Evolutionary conservation across 805 yeast genomes (phyloP).

Genomic region (Grigorovia jiainica): DNA sequence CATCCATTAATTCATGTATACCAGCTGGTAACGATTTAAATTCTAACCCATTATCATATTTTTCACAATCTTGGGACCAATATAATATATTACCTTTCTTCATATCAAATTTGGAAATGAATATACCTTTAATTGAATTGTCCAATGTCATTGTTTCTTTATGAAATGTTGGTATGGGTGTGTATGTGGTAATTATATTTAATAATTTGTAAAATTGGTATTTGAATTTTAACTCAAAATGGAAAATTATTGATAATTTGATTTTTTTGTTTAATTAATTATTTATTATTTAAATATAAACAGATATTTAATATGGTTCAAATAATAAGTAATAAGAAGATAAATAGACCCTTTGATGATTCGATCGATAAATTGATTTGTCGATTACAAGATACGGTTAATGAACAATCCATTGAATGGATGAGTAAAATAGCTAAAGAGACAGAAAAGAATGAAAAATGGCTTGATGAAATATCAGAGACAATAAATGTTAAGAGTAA

Average conservation of each 20-base stretch:
- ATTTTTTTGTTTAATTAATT: no score
- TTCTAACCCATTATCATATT: slow-evolving; percentile 37
- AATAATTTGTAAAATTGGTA: not conserved
- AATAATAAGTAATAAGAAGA: not conserved
- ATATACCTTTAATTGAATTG: slow-evolving; percentile 11
- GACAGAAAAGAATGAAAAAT: slow-evolving; percentile 13
- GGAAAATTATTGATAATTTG: no score
- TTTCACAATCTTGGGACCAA: slow-evolving; percentile 15
- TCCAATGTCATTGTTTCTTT: not conserved
- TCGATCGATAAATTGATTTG: slow-evolving; percentile 15
- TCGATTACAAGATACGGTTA: slow-evolving; percentile 19
- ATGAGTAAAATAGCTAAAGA: slow-evolving; percentile 20
- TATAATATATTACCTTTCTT: slow-evolving; percentile 24
- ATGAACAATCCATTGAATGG: slow-evolving; percentile 21
- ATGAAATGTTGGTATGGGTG: not conserved
- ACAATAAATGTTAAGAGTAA: slow-evolving; percentile 19
- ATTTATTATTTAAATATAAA: no score
- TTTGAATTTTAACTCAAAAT: not conserved
- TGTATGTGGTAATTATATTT: no score
- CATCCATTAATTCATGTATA: slow-evolving; percentile 41
- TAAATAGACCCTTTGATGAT: slow-evolving; percentile 2
- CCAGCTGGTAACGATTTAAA: slow-evolving; percentile 65
- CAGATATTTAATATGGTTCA: not conserved
- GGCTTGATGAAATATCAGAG: slow-evolving; percentile 15
- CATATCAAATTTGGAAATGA: slow-evolving; percentile 26